Base-by-base conservation (phyloP, 1,284 basidiomycete genomes). In the Cutaneotrichosporon sp. region DNA sequence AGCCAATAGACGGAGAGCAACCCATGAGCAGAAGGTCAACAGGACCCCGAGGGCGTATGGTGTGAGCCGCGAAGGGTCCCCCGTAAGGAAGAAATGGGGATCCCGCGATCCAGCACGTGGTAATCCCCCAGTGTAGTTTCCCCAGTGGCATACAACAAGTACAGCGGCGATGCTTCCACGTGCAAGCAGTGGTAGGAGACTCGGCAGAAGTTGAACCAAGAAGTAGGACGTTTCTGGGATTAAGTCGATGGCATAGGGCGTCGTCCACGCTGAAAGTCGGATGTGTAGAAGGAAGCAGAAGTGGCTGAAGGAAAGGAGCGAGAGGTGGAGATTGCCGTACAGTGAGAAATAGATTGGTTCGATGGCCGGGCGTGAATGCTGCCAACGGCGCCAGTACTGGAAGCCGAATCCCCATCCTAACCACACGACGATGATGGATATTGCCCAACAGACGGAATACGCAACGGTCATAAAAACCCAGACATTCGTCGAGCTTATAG, bases 281-380 rank as follows among this genome's bases (percentile, higher is more conserved):
- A 90, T 78, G 70, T 89, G 81, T 53, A 84, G 81, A 61, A 92
- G 77, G 76, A 91, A 90, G 71, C 83, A 86, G 70, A 89, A 91
- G 73, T 85, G 83, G 52, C 81, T 80, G 75, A 85, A 91, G 9
- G 87, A 90, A 3, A 82, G 79, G 76, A 91, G 81, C 33, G 81
- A 81, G 25, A 82, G 84, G 52, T 85, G 78, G 65, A 82, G 84
- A 75, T 83, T 85, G 5, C 82, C 87, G 6, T 87, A 78, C 1
- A 87, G 79, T 2, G 88, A 90, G 48, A 88, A 77, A 71, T 90
- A 90, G 56, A 92, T 82, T 7, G 87, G 86, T 46, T 86, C 78
- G 54, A 91, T 84, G 17, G 83, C 76, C 2, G 89, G 89, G 38
- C 87, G 86, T 88, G 87, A 86, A 62, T 85, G 78, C 60, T 88